Conservation (phyloP, 176 grass and related monocot genomes). For the Avena sativa region DNA sequence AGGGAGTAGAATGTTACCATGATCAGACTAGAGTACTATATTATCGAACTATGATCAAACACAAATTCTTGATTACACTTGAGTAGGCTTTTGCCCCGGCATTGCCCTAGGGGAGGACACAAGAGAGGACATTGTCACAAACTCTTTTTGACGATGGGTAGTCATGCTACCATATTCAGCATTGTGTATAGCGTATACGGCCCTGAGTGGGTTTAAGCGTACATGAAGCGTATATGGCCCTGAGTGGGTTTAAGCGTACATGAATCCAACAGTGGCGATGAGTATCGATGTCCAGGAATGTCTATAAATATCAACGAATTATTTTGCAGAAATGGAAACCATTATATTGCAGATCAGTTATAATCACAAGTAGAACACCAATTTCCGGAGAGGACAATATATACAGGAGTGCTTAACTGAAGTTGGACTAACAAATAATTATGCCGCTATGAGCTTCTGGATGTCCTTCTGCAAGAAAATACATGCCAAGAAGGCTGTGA, state of each 20-base stretch:
- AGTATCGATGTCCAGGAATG: not conserved
- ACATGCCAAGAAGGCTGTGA: constrained; percentile 18
- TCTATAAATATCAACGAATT: constrained; percentile 9
- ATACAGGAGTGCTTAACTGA: constrained; percentile 43
- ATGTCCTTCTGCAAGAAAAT: constrained; percentile 89
- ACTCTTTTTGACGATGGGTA: no score
- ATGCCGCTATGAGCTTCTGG: constrained; percentile 73
- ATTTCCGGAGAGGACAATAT: constrained; percentile 15
- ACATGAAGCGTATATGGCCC: no score
- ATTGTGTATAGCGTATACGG: no score
- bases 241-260: no score
- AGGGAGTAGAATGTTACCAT: no score
- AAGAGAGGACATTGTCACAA: no score
- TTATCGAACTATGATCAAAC: no score
- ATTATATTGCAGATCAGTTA: not conserved
- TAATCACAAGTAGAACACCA: constrained; percentile 29
- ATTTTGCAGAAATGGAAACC: constrained; percentile 32
- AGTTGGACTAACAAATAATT: constrained; percentile 39
- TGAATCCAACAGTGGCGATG: not conserved
- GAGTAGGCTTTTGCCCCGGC: no score
- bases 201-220: no score
- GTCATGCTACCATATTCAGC: no score
- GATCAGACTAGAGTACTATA: no score
- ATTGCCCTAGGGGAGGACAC: no score
- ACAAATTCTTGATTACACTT: not conserved